These are phyloP conservation scores for Oryza coarctata DNA, from an alignment of 176 grass and related monocot species.

Conservation along the genomic window DNA sequence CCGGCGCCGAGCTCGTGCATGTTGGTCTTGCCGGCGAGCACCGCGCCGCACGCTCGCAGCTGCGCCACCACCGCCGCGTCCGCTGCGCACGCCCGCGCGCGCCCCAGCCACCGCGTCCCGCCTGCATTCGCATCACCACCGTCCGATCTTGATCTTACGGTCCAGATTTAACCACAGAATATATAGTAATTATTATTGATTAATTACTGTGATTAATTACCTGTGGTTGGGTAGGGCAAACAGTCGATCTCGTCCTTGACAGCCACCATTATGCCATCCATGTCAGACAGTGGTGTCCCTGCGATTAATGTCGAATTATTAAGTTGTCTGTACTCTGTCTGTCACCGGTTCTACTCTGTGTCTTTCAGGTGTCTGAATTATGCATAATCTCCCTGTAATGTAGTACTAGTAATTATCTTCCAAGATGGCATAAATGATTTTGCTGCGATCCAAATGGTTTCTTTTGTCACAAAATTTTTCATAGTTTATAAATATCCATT, in stretches of 20 bases:
- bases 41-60: slow-evolving; percentile 77
- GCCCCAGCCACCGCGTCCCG: slow-evolving; percentile 81
- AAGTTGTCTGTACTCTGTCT: too few relatives aligned
- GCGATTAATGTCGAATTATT: not conserved
- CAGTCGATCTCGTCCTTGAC: slow-evolving; percentile 98
- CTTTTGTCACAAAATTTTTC: not conserved
- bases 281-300: slow-evolving; percentile 59
- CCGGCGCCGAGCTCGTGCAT: slow-evolving; percentile 98
- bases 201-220: slow-evolving; percentile 14
- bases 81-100: slow-evolving; percentile 37
- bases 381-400: too few relatives aligned
- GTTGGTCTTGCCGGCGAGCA: slow-evolving; percentile 90
- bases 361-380: too few relatives aligned
- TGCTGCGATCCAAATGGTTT: not conserved
- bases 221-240: slow-evolving; percentile 79
- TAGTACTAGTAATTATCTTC: too few relatives aligned
- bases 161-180: too few relatives aligned
- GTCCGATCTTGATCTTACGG: not conserved
- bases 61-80: slow-evolving; percentile 84
- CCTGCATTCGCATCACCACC: slow-evolving; percentile 32
- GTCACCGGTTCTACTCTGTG: too few relatives aligned
- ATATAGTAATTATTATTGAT: too few relatives aligned
- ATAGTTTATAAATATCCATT: not conserved
- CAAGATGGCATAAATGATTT: too few relatives aligned
- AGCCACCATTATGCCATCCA: slow-evolving; percentile 81